Base-by-base conservation (phyloP, 1,284 basidiomycete genomes). In the Wolfiporia cocos region DNA sequence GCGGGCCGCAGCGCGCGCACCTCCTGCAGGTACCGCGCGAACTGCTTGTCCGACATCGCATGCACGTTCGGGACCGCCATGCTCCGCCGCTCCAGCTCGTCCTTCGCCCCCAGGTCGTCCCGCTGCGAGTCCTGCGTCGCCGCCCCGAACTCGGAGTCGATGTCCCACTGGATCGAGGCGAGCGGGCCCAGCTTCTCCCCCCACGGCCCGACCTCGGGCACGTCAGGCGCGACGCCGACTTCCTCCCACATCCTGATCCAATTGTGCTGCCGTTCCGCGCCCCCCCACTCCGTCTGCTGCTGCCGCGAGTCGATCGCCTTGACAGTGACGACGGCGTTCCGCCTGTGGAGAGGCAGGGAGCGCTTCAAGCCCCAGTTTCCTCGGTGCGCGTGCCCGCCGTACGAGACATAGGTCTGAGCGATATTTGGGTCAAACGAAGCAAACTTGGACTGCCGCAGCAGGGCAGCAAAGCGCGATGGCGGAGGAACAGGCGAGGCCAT, bases 321-420 rank as follows among this genome's bases (percentile, higher is more conserved):
- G 55, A 79, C 56, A 34, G 78, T 76, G 43, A 89, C 75, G 53
- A 70, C 74, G 5, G 76, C 74, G 48, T 77, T 72, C 37, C 74
- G 73, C 29, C 56, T 52, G 37, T 78, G 75, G 42, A 84, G 62
- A 5, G 81, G 66, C 18, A 89, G 72, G 26, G 86, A 80, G 0
- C 87, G 77, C 62, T 90, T 90, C 46, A 89, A 66, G 28, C 86
- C 86, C 73, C 77, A 90, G 62, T 88, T 75, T 41, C 86, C 86
- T 24, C 86, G 75, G 53, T 78, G 69, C 2, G 80, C 76, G 55
- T 84, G 70, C 29, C 81, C 81, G 34, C 76, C 75, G 39, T 76
- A 73, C 0, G 85, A 67, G 19, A 77, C 73, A 61, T 88, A 90
- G 23, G 84, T 74, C 55, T 89, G 85, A 34, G 72, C 70, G 48